These are phyloP conservation scores for Russula olivacea DNA, from an alignment of 768 basidiomycete genomes.

Conservation along the genomic window DNA sequence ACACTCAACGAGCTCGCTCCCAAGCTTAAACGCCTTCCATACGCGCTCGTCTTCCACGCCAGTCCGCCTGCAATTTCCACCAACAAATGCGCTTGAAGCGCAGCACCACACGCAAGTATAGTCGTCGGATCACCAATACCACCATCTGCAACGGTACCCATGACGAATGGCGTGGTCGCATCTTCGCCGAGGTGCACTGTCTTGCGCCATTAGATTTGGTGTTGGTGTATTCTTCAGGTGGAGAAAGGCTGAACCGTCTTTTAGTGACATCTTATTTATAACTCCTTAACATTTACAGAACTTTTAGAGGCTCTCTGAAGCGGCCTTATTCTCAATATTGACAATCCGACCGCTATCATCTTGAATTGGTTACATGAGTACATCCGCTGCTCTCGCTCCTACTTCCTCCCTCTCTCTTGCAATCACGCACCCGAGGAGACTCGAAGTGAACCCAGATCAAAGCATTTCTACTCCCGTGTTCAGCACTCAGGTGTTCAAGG, in stretches of 20 bases:
- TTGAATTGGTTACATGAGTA: not conserved
- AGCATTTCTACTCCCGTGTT: constrained; percentile 38
- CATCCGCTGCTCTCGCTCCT: not conserved
- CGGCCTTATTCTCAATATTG: not conserved
- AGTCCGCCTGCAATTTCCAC: constrained; percentile 40
- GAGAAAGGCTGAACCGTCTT: too few relatives aligned
- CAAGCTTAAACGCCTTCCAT: constrained; percentile 43
- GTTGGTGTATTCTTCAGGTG: too few relatives aligned
- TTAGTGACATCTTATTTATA: not conserved
- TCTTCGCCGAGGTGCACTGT: constrained; percentile 57
- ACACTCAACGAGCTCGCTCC: constrained; percentile 37
- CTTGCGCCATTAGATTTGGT: too few relatives aligned
- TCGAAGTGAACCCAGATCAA: constrained; percentile 47
- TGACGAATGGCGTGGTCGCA: constrained; percentile 57
- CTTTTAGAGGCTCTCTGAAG: not conserved
- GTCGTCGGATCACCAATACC: constrained; percentile 75
- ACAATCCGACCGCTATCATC: not conserved
- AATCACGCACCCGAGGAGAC: too few relatives aligned
- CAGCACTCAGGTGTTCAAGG: constrained; percentile 39
- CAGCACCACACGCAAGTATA: constrained; percentile 70
- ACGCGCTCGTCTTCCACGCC: constrained; percentile 41
- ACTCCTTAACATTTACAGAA: too few relatives aligned
- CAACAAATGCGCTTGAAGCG: constrained; percentile 64
- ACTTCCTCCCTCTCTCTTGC: not conserved
- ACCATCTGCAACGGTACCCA: constrained; percentile 63